Evolutionary conservation across 352 stramenopile genomes (phyloP).

Genomic region (Pilasporangium apinafurcum): DNA sequence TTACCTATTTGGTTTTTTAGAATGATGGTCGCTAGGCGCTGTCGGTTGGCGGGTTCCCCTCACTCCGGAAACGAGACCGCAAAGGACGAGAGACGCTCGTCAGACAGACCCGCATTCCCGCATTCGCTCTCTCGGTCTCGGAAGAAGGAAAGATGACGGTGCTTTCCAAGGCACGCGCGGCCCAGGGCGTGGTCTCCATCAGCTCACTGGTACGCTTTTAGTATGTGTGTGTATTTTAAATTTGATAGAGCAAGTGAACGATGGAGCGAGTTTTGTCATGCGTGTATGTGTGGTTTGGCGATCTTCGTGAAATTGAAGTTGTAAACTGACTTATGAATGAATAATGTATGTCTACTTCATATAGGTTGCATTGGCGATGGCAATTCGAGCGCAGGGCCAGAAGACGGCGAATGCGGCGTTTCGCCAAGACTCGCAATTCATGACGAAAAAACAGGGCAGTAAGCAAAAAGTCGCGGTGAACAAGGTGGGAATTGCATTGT

Average conservation of each 20-base stretch:
- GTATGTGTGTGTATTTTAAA: neutral
- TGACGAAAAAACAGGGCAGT: slow-evolving; percentile 67
- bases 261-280: too few relatives aligned
- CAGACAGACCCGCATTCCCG: too few relatives aligned
- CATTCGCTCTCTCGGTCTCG: too few relatives aligned
- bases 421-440: slow-evolving; percentile 56
- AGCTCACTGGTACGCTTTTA: slow-evolving; percentile 37
- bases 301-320: neutral
- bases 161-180: slow-evolving; percentile 48
- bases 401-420: slow-evolving; percentile 40
- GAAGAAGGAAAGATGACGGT: slow-evolving; percentile 39
- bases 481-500: slow-evolving; percentile 13
- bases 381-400: slow-evolving; percentile 60
- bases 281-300: neutral
- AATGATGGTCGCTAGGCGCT: too few relatives aligned
- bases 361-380: slow-evolving; percentile 51
- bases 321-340: neutral
- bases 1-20: too few relatives aligned
- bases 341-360: neutral
- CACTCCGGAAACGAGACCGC: too few relatives aligned
- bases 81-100: too few relatives aligned
- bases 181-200: slow-evolving; percentile 30
- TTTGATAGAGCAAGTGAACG: neutral
- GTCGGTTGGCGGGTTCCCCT: too few relatives aligned
- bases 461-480: slow-evolving; percentile 68